Conservation (phyloP, 768 basidiomycete species). For the Mycena vitilis region DNA sequence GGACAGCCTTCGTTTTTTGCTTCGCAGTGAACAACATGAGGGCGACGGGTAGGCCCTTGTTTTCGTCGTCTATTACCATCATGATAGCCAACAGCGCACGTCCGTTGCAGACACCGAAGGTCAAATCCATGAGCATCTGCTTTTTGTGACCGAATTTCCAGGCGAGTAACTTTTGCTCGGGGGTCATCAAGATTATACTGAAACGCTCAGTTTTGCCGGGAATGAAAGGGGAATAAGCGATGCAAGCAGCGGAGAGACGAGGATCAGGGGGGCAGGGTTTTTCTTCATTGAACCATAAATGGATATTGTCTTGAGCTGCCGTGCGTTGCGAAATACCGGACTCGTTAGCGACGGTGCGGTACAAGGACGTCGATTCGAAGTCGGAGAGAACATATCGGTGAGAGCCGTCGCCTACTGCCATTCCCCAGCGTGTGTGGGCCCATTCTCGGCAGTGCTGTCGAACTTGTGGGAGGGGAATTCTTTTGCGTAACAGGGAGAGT, state of each 20-base stretch:
- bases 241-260: conserved; percentile 35
- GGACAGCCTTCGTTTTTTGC: conserved; percentile 16
- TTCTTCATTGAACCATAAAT: conserved; percentile 39
- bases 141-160: conserved; percentile 9
- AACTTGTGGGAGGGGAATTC: conserved; percentile 38
- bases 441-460: conserved; percentile 36
- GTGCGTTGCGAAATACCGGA: conserved; percentile 38
- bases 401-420: conserved; percentile 32
- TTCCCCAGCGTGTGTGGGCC: conserved; percentile 36
- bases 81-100: conserved; percentile 7
- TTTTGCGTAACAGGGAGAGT: conserved; percentile 34
- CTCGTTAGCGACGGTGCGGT: conserved; percentile 36
- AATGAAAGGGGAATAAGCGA: conserved; percentile 40
- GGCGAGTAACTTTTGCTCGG: neutral
- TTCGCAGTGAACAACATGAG: conserved; percentile 18
- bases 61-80: conserved; percentile 11
- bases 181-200: conserved; percentile 36
- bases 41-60: conserved; percentile 24
- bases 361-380: conserved; percentile 40
- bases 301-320: conserved; percentile 41
- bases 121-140: conserved; percentile 12
- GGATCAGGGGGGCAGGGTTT: conserved; percentile 36
- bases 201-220: conserved; percentile 35
- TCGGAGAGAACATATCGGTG: conserved; percentile 32
- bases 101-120: conserved; percentile 8